Base-by-base conservation (phyloP, 2,329 filamentous ascomycete genomes). In the Cercospora citrullina region DNA sequence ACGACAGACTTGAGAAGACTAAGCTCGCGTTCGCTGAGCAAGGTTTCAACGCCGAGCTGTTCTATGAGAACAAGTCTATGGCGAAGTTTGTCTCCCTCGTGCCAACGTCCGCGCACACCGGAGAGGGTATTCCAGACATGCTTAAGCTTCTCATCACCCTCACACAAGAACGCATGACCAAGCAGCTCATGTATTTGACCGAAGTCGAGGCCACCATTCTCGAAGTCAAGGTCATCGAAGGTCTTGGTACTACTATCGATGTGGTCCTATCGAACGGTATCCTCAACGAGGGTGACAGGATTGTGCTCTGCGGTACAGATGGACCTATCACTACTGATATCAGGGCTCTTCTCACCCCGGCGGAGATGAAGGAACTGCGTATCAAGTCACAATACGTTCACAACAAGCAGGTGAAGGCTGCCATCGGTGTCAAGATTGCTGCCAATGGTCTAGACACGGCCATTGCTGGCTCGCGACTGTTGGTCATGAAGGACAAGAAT, bases 361-460 rank as follows among this genome's bases (percentile, higher is more conserved):
- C 93, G 10, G 92, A 93, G 69, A 89, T 99, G 79, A 95, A 93
- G 78, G 95, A 99, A 80, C 82, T 99, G 72, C 93, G 96, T 79
- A 88, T 99, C 76, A 98, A 98, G 83, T 97, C 94, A 3, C 87
- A 90, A 71, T 99, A 99, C 77, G 94, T 99, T 31, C 96, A 99
- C 85, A 97, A 99, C 85, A 98, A 99, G 84, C 93, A 97, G 80
- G 94, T 97, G 83, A 99, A 97, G 86, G 95, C 96, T 21, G 93
- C 95, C 8, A 87, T 99, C 77, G 95, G 95, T 91, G 93, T 99
- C 80, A 99, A 99, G 87, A 98, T 99, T 78, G 93, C 93, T 71
- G 95, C 94, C 55, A 96, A 97, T 74, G 93, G 94, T 71, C 90
- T 99, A 23, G 95, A 99, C 80, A 90, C 92, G 70, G 95, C 96